Evolutionary conservation across 2,329 filamentous ascomycete species (phyloP).

Genomic region (Colletotrichum spaethianum): DNA sequence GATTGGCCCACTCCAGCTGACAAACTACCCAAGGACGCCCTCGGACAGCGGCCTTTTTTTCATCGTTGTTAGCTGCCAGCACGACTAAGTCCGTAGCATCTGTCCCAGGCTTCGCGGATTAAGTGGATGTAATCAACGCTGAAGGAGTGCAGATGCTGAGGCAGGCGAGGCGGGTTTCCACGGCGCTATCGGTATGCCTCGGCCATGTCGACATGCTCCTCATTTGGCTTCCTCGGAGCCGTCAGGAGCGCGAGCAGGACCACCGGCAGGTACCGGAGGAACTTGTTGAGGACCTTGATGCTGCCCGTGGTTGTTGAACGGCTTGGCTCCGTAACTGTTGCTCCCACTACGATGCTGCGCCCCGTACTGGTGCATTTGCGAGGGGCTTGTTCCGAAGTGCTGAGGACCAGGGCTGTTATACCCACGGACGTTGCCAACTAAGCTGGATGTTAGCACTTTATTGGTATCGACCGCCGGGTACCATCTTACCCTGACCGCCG

Average conservation of each 20-base stretch:
- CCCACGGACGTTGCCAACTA: constrained; percentile 73
- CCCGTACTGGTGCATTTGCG: constrained; percentile 75
- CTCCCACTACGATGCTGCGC: constrained; percentile 72
- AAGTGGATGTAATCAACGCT: not conserved
- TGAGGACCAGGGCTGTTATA: constrained; percentile 73
- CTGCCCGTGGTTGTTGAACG: constrained; percentile 54
- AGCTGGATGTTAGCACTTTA: constrained; percentile 56
- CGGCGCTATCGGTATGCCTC: constrained; percentile 21
- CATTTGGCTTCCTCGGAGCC: constrained; percentile 63
- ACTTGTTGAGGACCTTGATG: constrained; percentile 59
- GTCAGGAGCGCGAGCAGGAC: constrained; percentile 53
- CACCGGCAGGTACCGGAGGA: constrained; percentile 53
- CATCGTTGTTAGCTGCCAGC: constrained; percentile 7
- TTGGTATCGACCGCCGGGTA: constrained; percentile 37
- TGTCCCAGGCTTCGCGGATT: constrained; percentile 8
- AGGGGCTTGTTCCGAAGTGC: constrained; percentile 76
- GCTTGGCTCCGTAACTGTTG: constrained; percentile 67
- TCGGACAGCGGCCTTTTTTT: not conserved
- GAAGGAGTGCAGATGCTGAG: constrained; percentile 13
- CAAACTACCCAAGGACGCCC: not conserved
- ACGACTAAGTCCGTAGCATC: not conserved
- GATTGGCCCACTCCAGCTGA: not conserved
- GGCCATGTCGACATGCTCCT: constrained; percentile 32
- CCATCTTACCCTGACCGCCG: constrained; percentile 76
- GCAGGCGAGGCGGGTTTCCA: constrained; percentile 1